phyloP scores from a whole-genome alignment of 23 red algal species.

The Cyanidioschyzon merolae region DNA sequence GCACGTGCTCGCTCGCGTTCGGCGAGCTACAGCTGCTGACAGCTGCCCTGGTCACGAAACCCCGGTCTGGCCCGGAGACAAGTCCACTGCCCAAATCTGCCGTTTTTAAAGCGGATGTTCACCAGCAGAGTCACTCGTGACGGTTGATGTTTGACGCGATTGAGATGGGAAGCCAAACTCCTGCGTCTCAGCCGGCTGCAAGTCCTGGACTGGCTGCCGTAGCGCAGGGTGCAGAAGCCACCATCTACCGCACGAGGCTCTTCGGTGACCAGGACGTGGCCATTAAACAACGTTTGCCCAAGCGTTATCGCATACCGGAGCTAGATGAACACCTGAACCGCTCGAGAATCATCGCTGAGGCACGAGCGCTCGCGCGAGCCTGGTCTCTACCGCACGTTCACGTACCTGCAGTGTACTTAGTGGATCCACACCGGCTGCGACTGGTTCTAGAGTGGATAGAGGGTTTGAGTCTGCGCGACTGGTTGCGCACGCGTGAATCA shows the following conservation, averaged over 20 bases:
- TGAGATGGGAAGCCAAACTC: too few relatives aligned
- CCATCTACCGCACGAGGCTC: not conserved
- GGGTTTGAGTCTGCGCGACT: not conserved
- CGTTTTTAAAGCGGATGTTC: too few relatives aligned
- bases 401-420: conserved; percentile 4
- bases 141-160: too few relatives aligned
- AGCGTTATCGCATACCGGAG: conserved; percentile 2
- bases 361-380: not conserved
- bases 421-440: not conserved
- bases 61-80: too few relatives aligned
- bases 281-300: conserved; percentile 10
- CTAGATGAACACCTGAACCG: conserved; percentile 13
- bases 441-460: conserved; percentile 7
- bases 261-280: not conserved
- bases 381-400: not conserved
- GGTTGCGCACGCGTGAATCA: not conserved
- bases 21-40: too few relatives aligned
- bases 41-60: too few relatives aligned
- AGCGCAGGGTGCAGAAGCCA: conserved; percentile 2
- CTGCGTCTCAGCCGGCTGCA: too few relatives aligned
- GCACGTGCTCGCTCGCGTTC: too few relatives aligned
- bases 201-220: not conserved
- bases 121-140: too few relatives aligned
- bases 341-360: not conserved
- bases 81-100: too few relatives aligned